These are phyloP conservation scores for Hsuehochloa calcarea DNA, from an alignment of 176 grass and related monocot genomes.

Conservation along the genomic window DNA sequence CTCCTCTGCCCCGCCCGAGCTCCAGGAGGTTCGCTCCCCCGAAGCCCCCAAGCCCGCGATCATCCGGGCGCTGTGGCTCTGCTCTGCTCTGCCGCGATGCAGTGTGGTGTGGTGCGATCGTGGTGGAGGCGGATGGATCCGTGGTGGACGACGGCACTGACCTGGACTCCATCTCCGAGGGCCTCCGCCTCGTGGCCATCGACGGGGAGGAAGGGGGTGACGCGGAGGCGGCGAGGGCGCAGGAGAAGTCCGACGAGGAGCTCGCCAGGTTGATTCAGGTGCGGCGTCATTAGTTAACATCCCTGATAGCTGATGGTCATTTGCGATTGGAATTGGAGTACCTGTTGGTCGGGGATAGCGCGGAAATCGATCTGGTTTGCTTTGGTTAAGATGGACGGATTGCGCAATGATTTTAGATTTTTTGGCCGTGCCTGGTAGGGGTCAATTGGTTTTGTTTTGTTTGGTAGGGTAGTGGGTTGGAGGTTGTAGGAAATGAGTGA, in stretches of 20 bases:
- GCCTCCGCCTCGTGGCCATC: constrained; percentile 53
- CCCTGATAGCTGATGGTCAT: background rate
- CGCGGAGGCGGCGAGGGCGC: constrained; percentile 26
- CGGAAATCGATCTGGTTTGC: background rate
- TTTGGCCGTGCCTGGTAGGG: background rate
- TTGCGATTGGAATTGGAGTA: background rate
- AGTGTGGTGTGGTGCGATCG: constrained; percentile 36
- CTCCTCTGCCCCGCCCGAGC: constrained; percentile 75
- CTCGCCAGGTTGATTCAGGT: constrained; percentile 80
- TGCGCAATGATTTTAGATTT: background rate
- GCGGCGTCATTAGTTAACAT: background rate
- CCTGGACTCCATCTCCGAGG: constrained; percentile 53
- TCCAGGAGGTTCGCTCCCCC: constrained; percentile 62
- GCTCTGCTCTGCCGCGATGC: background rate
- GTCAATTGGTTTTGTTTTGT: constrained; percentile 11
- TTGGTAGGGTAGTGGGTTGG: background rate
- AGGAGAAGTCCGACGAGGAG: constrained; percentile 71
- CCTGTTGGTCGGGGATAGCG: background rate
- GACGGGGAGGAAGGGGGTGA: background rate
- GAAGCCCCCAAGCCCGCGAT: background rate
- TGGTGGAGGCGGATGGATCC: constrained; percentile 53
- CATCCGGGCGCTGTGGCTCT: background rate
- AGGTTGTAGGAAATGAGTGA: background rate
- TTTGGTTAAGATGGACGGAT: background rate
- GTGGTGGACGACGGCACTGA: constrained; percentile 63